Percentiles rank a stretch among this genome's conserved stretches.
Conservation (phyloP, 2,329 filamentous ascomycete species). For the Bipolaris bicolor region DNA sequence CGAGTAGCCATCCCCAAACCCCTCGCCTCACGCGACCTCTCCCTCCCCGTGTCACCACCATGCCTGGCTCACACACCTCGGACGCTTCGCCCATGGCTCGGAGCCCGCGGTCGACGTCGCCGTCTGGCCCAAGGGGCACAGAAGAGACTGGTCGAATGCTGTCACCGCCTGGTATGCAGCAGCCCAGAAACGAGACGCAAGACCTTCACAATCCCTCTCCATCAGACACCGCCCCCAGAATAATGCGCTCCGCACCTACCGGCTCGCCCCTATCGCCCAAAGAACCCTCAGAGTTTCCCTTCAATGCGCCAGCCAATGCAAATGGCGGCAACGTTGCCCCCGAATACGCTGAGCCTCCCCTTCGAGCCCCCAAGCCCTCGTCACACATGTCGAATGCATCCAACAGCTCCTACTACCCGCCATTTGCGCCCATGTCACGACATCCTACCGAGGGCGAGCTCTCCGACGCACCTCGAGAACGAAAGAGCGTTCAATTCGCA, state of each 20-base stretch:
- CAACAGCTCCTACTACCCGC: slow-evolving; percentile 31
- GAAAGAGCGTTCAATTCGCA: slow-evolving; percentile 79
- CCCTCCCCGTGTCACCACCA: slow-evolving; percentile 11
- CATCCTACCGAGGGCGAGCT: slow-evolving; percentile 41
- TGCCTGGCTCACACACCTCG: slow-evolving; percentile 39
- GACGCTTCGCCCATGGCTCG: slow-evolving; percentile 34
- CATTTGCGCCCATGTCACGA: slow-evolving; percentile 43
- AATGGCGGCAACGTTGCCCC: slow-evolving; percentile 27
- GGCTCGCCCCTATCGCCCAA: slow-evolving; percentile 35
- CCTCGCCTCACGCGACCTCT: slow-evolving; percentile 14
- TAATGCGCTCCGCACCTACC: slow-evolving; percentile 39
- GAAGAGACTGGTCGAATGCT: slow-evolving; percentile 25
- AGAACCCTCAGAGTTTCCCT: slow-evolving; percentile 48
- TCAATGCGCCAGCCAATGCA: slow-evolving; percentile 31
- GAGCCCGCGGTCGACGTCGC: slow-evolving; percentile 32
- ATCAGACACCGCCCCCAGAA: slow-evolving; percentile 36
- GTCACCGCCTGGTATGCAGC: slow-evolving; percentile 37
- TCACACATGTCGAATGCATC: slow-evolving; percentile 35
- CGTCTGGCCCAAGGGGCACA: slow-evolving; percentile 23
- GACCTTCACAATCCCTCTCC: slow-evolving; percentile 18
- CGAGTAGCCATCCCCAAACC: slow-evolving; percentile 12
- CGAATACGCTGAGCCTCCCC: slow-evolving; percentile 23
- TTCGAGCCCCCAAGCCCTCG: slow-evolving; percentile 25
- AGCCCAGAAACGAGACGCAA: slow-evolving; percentile 25
- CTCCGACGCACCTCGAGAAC: slow-evolving; percentile 48